Conservation (phyloP, 495 filamentous ascomycete genomes). For the Hyphodiscus hymeniophilus region DNA sequence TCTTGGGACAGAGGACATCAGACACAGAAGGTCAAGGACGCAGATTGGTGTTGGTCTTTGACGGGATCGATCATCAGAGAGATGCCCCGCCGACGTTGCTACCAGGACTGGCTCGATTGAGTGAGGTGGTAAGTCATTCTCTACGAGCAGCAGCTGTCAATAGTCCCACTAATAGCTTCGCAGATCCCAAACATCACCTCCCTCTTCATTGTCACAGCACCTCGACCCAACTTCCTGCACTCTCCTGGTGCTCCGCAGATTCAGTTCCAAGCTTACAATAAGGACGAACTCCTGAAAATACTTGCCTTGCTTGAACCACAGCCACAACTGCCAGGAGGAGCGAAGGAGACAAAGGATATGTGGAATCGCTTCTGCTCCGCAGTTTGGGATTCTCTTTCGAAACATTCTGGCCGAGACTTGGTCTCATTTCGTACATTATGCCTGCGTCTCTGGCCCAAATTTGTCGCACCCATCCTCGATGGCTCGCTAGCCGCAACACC, state of each 20-base stretch:
- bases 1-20: conserved; percentile 40
- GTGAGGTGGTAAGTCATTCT: conserved; percentile 55
- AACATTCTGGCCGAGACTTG: conserved; percentile 57
- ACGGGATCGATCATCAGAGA: conserved; percentile 82
- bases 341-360: conserved; percentile 47
- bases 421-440: conserved; percentile 49
- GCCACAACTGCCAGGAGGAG: conserved; percentile 20
- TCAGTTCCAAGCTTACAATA: conserved; percentile 78
- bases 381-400: conserved; percentile 65
- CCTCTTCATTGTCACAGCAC: conserved; percentile 68
- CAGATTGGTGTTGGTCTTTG: conserved; percentile 76
- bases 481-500: conserved; percentile 64
- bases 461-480: conserved; percentile 55
- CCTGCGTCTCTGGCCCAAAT: conserved; percentile 57
- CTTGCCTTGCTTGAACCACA: conserved; percentile 40
- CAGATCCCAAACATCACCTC: conserved; percentile 77
- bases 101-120: conserved; percentile 71
- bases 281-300: conserved; percentile 67
- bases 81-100: conserved; percentile 73
- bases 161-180: background rate
- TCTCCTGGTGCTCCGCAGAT: conserved; percentile 67
- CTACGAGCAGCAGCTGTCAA: background rate
- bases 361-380: conserved; percentile 72
- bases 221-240: conserved; percentile 64
- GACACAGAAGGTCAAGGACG: conserved; percentile 27